Conservation (phyloP, 306 rosid species). For the Herpetospermum pedunculosum region DNA sequence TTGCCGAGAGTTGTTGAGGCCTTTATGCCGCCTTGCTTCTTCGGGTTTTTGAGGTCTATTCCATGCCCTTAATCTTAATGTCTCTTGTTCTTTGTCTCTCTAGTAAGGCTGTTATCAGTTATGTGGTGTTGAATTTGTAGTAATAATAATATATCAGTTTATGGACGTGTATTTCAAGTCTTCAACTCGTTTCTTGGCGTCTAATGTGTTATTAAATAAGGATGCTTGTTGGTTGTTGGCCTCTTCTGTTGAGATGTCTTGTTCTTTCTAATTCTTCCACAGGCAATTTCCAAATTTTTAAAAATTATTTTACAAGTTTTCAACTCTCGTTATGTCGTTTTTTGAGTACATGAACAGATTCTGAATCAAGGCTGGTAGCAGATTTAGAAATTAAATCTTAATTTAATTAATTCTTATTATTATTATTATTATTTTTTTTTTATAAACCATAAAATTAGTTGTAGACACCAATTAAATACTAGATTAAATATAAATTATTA, state of each 20-base stretch:
- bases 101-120: background rate
- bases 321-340: too few relatives aligned
- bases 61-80: background rate
- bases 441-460: too few relatives aligned
- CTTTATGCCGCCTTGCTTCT: background rate
- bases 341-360: too few relatives aligned
- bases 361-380: too few relatives aligned
- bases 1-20: background rate
- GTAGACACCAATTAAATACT: too few relatives aligned
- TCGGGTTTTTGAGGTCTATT: background rate
- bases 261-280: background rate
- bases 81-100: background rate
- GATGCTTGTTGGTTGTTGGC: background rate
- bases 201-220: background rate
- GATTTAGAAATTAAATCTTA: too few relatives aligned
- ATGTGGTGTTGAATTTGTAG: slow-evolving; percentile 1
- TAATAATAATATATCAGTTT: background rate
- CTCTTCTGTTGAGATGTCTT: background rate
- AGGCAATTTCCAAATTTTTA: background rate
- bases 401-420: too few relatives aligned
- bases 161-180: background rate
- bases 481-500: too few relatives aligned
- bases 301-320: background rate
- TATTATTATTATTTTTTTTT: too few relatives aligned
- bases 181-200: background rate